A percentile compares a stretch with the other conserved stretches of the same genome.
phyloP scores from a whole-genome alignment of 768 basidiomycete genomes.

The Pisolithus orientalis region DNA sequence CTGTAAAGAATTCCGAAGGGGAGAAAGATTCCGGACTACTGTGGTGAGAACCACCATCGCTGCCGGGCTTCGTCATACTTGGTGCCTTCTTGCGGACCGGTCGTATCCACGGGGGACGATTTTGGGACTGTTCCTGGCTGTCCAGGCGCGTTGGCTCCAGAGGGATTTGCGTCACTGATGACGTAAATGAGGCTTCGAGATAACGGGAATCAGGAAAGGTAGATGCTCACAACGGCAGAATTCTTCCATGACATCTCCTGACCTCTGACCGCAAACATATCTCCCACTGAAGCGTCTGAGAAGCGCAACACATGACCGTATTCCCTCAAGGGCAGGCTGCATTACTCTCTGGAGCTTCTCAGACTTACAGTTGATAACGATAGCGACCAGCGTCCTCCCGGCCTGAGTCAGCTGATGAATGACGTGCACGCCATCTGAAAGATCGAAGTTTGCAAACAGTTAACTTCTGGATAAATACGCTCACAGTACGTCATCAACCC shows the following conservation, averaged over 20 bases:
- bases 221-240: slow-evolving; percentile 71
- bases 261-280: slow-evolving; percentile 87
- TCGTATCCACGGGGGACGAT: slow-evolving; percentile 81
- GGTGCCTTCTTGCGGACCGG: slow-evolving; percentile 77
- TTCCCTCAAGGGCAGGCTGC: slow-evolving; percentile 74
- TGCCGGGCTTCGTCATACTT: slow-evolving; percentile 41
- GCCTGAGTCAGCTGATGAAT: slow-evolving; percentile 95
- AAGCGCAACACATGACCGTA: slow-evolving; percentile 85
- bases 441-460: slow-evolving; percentile 7
- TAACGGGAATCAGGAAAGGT: background rate
- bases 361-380: slow-evolving; percentile 84
- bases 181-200: slow-evolving; percentile 8
- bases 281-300: slow-evolving; percentile 83
- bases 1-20: slow-evolving; percentile 57
- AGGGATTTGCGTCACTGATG: slow-evolving; percentile 76
- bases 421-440: slow-evolving; percentile 84
- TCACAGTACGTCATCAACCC: slow-evolving; percentile 92
- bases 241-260: slow-evolving; percentile 91
- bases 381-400: slow-evolving; percentile 82
- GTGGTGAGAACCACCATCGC: slow-evolving; percentile 38
- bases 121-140: slow-evolving; percentile 37
- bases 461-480: slow-evolving; percentile 26
- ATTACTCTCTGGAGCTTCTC: slow-evolving; percentile 71
- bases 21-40: slow-evolving; percentile 63
- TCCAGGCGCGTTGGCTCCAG: slow-evolving; percentile 63